Conservation (phyloP, 768 basidiomycete species). For the Suillus occidentalis region DNA sequence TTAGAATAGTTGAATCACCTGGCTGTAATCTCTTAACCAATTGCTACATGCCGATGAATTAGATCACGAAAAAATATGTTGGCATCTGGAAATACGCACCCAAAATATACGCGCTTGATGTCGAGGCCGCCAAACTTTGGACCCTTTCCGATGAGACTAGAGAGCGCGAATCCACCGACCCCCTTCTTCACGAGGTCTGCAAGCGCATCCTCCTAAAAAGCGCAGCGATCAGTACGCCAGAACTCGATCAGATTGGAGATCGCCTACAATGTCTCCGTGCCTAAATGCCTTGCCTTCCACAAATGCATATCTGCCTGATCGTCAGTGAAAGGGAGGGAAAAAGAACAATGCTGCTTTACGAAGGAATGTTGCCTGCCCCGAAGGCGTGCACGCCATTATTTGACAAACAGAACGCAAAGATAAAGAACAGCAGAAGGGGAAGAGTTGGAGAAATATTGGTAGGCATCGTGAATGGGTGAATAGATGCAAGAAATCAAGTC, state of each 20-base stretch:
- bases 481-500: background rate
- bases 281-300: constrained; percentile 84
- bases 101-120: constrained; percentile 82
- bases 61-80: background rate
- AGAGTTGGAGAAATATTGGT: constrained; percentile 30
- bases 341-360: constrained; percentile 36
- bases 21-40: constrained; percentile 89
- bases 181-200: constrained; percentile 58
- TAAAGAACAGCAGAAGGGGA: constrained; percentile 46
- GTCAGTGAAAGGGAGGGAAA: background rate
- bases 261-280: constrained; percentile 83
- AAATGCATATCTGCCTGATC: constrained; percentile 63
- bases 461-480: constrained; percentile 12
- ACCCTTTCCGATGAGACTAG: constrained; percentile 54
- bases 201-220: constrained; percentile 65
- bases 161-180: constrained; percentile 58
- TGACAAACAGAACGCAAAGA: constrained; percentile 57
- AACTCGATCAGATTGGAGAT: constrained; percentile 13
- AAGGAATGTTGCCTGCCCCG: constrained; percentile 87
- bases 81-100: constrained; percentile 41
- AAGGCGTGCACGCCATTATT: constrained; percentile 67
- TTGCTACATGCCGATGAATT: constrained; percentile 46
- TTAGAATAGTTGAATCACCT: constrained; percentile 38
- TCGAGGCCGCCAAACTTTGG: constrained; percentile 79
- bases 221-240: constrained; percentile 2